Conservation (phyloP, 225 moss, liverwort and hornwort species). For the Climacium dendroides region DNA sequence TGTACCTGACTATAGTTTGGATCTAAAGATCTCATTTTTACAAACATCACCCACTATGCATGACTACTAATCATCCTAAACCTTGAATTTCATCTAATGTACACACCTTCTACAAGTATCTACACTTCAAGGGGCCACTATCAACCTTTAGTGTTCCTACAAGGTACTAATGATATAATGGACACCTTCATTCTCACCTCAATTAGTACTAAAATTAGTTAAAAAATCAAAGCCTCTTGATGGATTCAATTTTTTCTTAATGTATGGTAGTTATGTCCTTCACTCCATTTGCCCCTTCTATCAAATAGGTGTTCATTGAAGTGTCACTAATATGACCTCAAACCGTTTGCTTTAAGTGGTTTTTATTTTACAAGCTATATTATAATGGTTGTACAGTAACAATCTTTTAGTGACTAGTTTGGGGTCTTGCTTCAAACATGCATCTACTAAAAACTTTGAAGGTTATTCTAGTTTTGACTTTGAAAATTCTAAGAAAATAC, state of each 20-base stretch:
- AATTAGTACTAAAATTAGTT: too few relatives aligned
- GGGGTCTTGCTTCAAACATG: neutral
- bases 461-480: neutral
- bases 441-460: rapidly evolving
- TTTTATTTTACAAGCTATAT: neutral
- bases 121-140: too few relatives aligned
- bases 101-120: too few relatives aligned
- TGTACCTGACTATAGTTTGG: neutral
- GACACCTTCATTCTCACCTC: too few relatives aligned
- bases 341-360: neutral
- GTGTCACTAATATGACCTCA: neutral
- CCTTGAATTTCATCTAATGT: too few relatives aligned
- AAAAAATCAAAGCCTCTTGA: too few relatives aligned
- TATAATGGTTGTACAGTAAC: too few relatives aligned
- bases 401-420: too few relatives aligned
- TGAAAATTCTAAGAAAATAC: neutral
- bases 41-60: neutral
- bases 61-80: neutral
- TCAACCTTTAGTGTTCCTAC: too few relatives aligned
- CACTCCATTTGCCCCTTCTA: rapidly evolving
- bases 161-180: too few relatives aligned
- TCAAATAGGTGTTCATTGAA: neutral
- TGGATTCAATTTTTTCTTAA: too few relatives aligned
- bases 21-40: neutral
- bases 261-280: neutral